Base-by-base conservation (phyloP, 768 basidiomycete species). In the Mycena rosella region DNA sequence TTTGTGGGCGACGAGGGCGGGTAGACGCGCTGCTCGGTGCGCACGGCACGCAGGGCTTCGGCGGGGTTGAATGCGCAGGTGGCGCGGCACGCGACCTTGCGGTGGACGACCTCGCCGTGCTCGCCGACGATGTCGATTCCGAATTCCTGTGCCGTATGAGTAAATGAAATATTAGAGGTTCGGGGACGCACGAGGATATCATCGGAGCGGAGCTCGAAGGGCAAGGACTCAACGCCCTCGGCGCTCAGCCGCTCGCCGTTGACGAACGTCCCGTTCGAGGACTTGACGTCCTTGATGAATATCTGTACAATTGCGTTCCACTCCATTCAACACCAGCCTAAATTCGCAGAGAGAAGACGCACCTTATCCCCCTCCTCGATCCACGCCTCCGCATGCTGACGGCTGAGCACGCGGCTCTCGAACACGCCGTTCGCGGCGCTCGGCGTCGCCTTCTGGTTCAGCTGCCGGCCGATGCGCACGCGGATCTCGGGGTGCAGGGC, bases 71-170 rank as follows among this genome's bases (percentile, higher is more conserved):
- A 81, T 15, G 89, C 83, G 70, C 89, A 87, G 60, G 86, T 83
- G 42, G 87, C 88, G 55, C 86, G 87, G 2, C 88, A 87, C 14
- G 90, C 87, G 40, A 91, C 90, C 73, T 91, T 91, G 78, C 89
- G 89, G 77, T 91, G 89, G 11, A 90, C 82, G 71, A 90, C 88
- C 73, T 87, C 85, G 79, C 87, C 89, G 76, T 91, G 89, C 67
- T 91, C 90, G 68, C 87, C 86, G 60, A 90, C 84, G 67, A 91
- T 91, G 74, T 91, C 90, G 77, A 91, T 91, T 42, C 89, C 89
- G 74, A 91, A 91, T 82, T 91, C 90, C 88, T 89, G 60, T 15
- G 24, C 13, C 24, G 30, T 38, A 24, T 20, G 6, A 45, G 45
- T 5, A 38, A 1, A 13, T 17, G n/a, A n/a, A n/a, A 2, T 20